Conservation (phyloP, 1,284 basidiomycete genomes). For the Ustilago loliicola region DNA sequence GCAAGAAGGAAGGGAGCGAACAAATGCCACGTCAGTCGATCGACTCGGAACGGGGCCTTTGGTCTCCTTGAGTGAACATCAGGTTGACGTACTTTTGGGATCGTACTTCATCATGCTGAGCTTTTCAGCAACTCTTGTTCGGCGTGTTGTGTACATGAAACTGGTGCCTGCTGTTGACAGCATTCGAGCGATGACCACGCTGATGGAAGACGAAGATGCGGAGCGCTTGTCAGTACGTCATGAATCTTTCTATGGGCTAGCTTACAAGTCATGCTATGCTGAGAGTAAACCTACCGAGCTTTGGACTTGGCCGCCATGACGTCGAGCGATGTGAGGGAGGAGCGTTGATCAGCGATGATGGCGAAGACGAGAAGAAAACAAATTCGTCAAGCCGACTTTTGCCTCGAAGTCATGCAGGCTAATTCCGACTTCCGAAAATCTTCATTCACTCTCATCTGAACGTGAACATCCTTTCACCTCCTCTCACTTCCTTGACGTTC, state of each 20-base stretch:
- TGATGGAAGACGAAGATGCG: constrained; percentile 9
- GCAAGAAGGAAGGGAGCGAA: not conserved
- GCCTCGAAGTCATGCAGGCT: constrained; percentile 4
- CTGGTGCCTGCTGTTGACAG: constrained; percentile 68
- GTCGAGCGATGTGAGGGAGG: not conserved
- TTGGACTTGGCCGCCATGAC: constrained; percentile 67
- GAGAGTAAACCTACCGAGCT: constrained; percentile 53
- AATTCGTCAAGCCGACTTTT: constrained; percentile 12
- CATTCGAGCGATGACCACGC: constrained; percentile 67
- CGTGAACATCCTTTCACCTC: not conserved
- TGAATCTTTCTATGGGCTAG: not conserved
- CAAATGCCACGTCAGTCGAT: not conserved
- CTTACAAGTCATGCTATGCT: not conserved
- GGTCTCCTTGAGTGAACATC: too few relatives aligned
- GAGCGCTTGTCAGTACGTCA: constrained; percentile 1
- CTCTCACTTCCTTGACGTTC: not conserved
- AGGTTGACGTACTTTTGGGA: constrained; percentile 57
- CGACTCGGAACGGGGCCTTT: not conserved
- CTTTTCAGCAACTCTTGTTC: constrained; percentile 60
- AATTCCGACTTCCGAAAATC: not conserved
- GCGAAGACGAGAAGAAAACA: constrained; percentile 8
- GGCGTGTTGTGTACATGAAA: constrained; percentile 66
- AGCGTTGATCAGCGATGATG: not conserved
- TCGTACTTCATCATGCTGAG: constrained; percentile 70
- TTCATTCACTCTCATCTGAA: not conserved